A percentile compares a stretch with the other conserved stretches of the same genome.
Evolutionary conservation across 2,329 filamentous ascomycete genomes (phyloP).

Genomic region (Penicillium sp.): DNA sequence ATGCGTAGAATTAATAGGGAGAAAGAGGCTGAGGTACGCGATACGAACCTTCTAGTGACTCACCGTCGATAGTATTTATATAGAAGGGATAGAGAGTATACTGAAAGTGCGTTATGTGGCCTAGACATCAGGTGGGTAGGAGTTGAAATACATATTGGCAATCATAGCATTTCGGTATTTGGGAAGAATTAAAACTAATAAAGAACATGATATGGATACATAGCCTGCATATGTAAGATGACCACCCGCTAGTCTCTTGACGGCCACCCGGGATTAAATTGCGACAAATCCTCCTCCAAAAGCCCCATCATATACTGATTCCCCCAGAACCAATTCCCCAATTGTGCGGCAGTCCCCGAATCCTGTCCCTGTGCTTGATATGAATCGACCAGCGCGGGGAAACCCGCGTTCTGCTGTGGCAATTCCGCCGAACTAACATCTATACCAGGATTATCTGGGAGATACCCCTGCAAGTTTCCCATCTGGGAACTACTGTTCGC

Average conservation of each 20-base stretch:
- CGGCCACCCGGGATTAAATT: constrained; percentile 22
- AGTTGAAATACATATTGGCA: neutral
- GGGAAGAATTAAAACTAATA: neutral
- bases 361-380: constrained; percentile 15
- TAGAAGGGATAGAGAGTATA: no score
- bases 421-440: neutral
- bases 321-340: constrained; percentile 65
- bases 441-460: constrained; percentile 9
- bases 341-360: constrained; percentile 31
- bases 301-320: constrained; percentile 64
- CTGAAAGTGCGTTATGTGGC: no score
- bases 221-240: neutral
- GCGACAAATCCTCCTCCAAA: constrained; percentile 58
- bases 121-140: neutral
- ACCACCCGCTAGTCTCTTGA: neutral
- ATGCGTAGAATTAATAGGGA: no score
- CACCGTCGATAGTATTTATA: no score
- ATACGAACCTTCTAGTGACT: no score
- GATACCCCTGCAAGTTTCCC: neutral
- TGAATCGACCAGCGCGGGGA: constrained; percentile 4
- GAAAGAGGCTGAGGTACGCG: no score
- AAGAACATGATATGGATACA: neutral
- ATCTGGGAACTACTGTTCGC: neutral
- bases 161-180: neutral
- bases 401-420: neutral